A percentile compares a stretch with the other conserved stretches of the same genome.
These are phyloP conservation scores for Euphrasia confusa DNA, from an alignment of 257 asterid species.

Conservation along the genomic window DNA sequence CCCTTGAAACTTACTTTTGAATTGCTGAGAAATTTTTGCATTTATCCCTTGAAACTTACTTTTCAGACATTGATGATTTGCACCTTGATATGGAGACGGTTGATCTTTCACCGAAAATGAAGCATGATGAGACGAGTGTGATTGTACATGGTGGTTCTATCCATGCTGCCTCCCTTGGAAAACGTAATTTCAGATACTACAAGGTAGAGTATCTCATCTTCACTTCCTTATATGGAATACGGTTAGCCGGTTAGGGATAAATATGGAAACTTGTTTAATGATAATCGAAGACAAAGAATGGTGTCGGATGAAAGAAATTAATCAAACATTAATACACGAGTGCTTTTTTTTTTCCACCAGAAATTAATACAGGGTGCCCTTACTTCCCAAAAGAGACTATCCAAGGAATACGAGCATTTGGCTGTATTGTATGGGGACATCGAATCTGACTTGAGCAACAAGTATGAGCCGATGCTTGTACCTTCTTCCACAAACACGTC, in stretches of 20 bases:
- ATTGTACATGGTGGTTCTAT: slow-evolving; percentile 22
- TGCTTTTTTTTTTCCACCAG: slow-evolving; percentile 27
- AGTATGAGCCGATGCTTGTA: slow-evolving; percentile 22
- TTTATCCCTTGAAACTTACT: too few relatives aligned
- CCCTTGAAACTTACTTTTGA: too few relatives aligned
- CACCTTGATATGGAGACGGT: slow-evolving; percentile 46
- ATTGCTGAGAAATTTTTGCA: too few relatives aligned
- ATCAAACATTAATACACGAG: background rate
- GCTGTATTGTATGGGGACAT: slow-evolving; percentile 56
- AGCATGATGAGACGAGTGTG: slow-evolving; percentile 28
- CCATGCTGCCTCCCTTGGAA: slow-evolving; percentile 34
- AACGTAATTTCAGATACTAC: slow-evolving; percentile 49
- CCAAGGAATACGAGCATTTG: slow-evolving; percentile 69
- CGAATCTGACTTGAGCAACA: slow-evolving; percentile 39
- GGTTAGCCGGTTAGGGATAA: background rate
- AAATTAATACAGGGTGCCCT: slow-evolving; percentile 55
- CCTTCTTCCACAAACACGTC: slow-evolving; percentile 26
- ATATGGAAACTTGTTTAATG: too few relatives aligned
- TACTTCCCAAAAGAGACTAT: slow-evolving; percentile 57
- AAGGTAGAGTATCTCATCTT: slow-evolving; percentile 39
- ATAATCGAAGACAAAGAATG: too few relatives aligned
- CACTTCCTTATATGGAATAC: background rate
- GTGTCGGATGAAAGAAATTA: background rate
- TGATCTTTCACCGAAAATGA: slow-evolving; percentile 46
- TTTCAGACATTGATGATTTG: too few relatives aligned